phyloP scores from a whole-genome alignment of 345 rosid genomes.

The Psidium friedrichsthalianum region DNA sequence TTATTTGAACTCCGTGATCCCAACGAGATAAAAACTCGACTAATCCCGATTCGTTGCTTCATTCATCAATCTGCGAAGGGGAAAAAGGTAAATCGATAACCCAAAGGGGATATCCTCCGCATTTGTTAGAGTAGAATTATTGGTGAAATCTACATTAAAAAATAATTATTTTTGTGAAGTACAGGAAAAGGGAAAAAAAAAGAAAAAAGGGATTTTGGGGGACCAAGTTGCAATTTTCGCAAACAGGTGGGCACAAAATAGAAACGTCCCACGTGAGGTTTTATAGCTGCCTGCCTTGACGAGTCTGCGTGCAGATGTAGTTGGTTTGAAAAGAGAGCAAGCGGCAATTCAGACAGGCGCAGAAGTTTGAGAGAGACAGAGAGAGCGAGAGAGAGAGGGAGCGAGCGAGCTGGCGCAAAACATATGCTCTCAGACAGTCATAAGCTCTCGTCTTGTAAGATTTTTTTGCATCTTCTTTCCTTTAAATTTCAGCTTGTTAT shows the following conservation, averaged over 20 bases:
- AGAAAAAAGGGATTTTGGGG: not conserved
- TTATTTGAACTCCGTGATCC: fast-evolving
- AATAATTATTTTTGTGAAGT: not conserved
- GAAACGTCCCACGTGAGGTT: not conserved
- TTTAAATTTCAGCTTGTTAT: not conserved
- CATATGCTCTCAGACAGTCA: not conserved
- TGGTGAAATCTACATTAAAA: not conserved
- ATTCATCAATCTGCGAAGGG: not conserved
- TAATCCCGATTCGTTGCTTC: not conserved
- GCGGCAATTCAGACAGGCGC: slow-evolving; percentile 22
- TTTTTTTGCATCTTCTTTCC: not conserved
- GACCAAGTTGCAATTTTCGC: not conserved
- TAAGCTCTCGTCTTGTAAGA: slow-evolving; percentile 5
- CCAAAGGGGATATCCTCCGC: not conserved
- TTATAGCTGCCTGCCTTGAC: not conserved
- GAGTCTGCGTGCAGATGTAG: not conserved
- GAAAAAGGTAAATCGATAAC: not conserved
- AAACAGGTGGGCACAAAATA: not conserved
- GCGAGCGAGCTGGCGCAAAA: not conserved
- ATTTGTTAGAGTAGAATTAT: not conserved
- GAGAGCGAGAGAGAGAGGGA: not conserved
- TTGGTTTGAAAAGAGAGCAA: slow-evolving; percentile 22
- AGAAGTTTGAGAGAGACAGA: not conserved
- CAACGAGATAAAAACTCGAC: not conserved
- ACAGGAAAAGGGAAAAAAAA: not conserved